Conservation (phyloP, 2,329 filamentous ascomycete species). For the Chrysoporthe deuterocubensis region DNA sequence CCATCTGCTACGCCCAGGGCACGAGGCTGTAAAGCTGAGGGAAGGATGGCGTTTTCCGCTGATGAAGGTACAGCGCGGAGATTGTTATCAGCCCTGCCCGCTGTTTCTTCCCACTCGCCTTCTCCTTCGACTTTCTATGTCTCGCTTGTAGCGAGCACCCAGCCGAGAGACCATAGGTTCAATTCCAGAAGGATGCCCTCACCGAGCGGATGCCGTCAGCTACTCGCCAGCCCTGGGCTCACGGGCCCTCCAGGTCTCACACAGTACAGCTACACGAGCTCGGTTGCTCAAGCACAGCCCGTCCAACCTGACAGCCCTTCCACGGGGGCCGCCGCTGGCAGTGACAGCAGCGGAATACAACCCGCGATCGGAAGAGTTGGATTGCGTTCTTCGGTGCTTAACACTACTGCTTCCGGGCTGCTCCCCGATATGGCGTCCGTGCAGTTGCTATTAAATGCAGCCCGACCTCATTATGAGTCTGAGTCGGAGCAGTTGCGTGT, state of each 20-base stretch:
- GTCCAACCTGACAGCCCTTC: constrained; percentile 34
- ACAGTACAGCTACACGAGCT: constrained; percentile 32
- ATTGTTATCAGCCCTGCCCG: not conserved
- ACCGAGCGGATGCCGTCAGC: constrained; percentile 29
- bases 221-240: constrained; percentile 32
- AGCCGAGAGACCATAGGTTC: not conserved
- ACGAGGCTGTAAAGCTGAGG: not conserved
- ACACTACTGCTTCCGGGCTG: not conserved
- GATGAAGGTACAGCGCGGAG: not conserved
- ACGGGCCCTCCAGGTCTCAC: constrained; percentile 36
- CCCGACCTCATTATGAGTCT: constrained; percentile 37
- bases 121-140: constrained; percentile 8
- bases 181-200: not conserved
- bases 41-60: not conserved
- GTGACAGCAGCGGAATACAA: not conserved
- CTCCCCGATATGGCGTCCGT: constrained; percentile 36
- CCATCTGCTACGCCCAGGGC: not conserved
- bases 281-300: constrained; percentile 34
- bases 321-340: constrained; percentile 11
- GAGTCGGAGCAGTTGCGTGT: constrained; percentile 40
- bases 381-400: not conserved
- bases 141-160: constrained; percentile 8
- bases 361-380: not conserved
- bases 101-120: constrained; percentile 9
- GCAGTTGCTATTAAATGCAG: constrained; percentile 40